Evolutionary conservation across 129 eudicot genomes (phyloP).

Genomic region (Lactuca saligna): DNA sequence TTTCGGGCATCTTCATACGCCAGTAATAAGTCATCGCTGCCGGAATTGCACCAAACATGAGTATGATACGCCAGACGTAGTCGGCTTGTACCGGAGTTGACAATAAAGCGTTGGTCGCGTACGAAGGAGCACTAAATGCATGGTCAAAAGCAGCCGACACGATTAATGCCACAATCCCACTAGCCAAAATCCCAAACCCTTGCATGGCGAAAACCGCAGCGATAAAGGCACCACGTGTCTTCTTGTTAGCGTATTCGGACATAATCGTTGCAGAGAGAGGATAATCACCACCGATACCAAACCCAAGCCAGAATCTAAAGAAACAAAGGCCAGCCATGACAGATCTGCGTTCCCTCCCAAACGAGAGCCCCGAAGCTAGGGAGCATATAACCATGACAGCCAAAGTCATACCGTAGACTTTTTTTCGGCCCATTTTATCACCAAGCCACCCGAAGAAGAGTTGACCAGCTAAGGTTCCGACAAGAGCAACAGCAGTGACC

Average conservation of each 20-base stretch:
- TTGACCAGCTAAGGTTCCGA: constrained; percentile 45
- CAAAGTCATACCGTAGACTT: background rate
- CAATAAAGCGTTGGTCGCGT: background rate
- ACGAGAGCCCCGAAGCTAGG: constrained; percentile 22
- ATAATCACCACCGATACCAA: constrained; percentile 26
- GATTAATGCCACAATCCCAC: constrained; percentile 4
- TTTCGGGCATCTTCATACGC: constrained; percentile 73
- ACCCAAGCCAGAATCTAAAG: constrained; percentile 29
- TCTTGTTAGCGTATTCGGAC: constrained; percentile 11
- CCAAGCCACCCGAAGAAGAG: constrained; percentile 5
- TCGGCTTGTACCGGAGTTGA: constrained; percentile 20
- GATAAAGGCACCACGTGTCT: constrained; percentile 6
- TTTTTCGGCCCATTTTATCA: no score
- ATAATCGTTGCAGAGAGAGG: constrained; percentile 26
- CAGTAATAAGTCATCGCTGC: constrained; percentile 43
- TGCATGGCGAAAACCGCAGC: constrained; percentile 27
- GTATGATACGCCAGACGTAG: constrained; percentile 21
- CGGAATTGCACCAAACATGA: constrained; percentile 24
- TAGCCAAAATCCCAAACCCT: constrained; percentile 21
- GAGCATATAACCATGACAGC: constrained; percentile 16
- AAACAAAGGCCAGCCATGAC: constrained; percentile 19
- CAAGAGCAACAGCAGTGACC: constrained; percentile 51
- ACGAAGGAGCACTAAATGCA: background rate
- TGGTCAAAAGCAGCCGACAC: constrained; percentile 9
- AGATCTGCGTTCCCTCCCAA: background rate